Evolutionary conservation across 2,329 filamentous ascomycete species (phyloP), one percentile per base, ranked within the genome.

Genomic region (Setomelanomma holmii): DNA sequence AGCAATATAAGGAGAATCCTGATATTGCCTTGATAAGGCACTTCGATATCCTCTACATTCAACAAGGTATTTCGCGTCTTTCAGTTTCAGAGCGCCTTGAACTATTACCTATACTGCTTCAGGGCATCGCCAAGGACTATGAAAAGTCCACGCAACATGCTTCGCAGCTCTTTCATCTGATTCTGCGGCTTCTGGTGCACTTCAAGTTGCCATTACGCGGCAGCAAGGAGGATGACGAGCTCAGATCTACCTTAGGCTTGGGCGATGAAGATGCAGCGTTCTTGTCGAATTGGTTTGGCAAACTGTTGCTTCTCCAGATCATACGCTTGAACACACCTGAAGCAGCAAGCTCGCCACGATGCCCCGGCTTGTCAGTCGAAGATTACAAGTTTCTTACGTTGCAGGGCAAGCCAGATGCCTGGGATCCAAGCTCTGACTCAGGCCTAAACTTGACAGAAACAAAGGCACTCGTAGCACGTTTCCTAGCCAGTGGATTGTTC

Each of bases 1-100:
- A 92, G 63, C 95, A 98, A 73, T 97, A 96, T 81, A 96, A 96
- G 74, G 85, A 90, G 19, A 86, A 85, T 33, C 81, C 63, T 17
- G 58, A 86, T 34, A 88, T 87, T 11, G 80, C 87, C 1, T 81
- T 97, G 33, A 86, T 99, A 59, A 88, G 91, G 58, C 90, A 96
- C 70, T 89, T 97, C 63, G 93, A 98, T 75, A 79, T 98, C 35
- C 82, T 89, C 16, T 96, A 96, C 70, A 89, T 97, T 33, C 90
- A 96, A 67, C 91, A 96, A 69, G 95, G 93, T 34, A 80, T 90
- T 39, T 82, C 82, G 45, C 81, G 87, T 43, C 74, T 90, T 17
- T 79, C 82, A 2, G 73, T 81, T 10, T 72, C 76, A 14, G 89
- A 93, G 36, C 85, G 91, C 61, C 82, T 88, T 30, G 85, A 87